phyloP scores from a whole-genome alignment of 2,329 filamentous ascomycete genomes.

The Paecilomyces dactylethromorphus region DNA sequence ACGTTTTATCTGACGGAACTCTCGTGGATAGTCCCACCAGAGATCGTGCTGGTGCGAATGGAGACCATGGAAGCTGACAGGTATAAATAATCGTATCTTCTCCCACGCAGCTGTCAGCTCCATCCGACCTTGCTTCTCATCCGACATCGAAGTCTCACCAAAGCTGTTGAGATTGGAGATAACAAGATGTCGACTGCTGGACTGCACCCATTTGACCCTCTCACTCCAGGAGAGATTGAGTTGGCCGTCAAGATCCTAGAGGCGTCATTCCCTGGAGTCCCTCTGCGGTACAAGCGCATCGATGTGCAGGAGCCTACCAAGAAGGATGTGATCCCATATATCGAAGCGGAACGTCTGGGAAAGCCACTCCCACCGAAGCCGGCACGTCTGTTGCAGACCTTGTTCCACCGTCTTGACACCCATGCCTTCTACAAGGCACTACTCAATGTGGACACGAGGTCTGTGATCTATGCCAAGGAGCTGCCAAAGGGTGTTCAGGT shows the following conservation, averaged over 20 bases:
- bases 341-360: constrained; percentile 55
- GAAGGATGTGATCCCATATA: constrained; percentile 51
- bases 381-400: constrained; percentile 47
- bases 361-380: constrained; percentile 45
- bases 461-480: constrained; percentile 32
- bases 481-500: constrained; percentile 44
- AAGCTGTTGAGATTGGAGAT: background rate
- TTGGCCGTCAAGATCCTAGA: constrained; percentile 32
- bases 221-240: constrained; percentile 33
- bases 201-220: constrained; percentile 34
- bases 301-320: constrained; percentile 62
- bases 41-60: background rate
- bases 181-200: constrained; percentile 6
- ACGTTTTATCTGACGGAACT: background rate
- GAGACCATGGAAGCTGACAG: background rate
- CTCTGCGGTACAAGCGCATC: constrained; percentile 56
- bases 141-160: background rate
- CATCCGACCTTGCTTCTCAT: background rate
- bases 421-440: constrained; percentile 36
- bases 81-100: background rate
- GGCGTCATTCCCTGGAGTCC: constrained; percentile 27
- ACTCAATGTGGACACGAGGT: constrained; percentile 35
- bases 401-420: constrained; percentile 36
- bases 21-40: background rate
- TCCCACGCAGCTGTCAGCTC: background rate